Conservation (phyloP, 2,329 filamentous ascomycete species). For the Curvularia lunata region DNA sequence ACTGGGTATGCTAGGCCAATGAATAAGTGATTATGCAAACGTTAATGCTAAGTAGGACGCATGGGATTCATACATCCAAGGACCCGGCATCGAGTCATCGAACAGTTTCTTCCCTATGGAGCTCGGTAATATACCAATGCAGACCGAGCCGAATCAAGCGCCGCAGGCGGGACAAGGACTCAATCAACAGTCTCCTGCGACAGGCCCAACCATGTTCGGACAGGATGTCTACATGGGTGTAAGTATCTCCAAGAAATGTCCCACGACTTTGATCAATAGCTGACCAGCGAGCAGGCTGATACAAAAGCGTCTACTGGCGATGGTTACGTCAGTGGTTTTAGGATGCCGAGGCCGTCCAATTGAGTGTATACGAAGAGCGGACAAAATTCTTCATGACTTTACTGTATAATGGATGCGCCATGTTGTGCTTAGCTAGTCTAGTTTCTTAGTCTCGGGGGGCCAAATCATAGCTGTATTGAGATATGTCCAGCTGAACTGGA, state of each 20-base stretch:
- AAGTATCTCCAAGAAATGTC: constrained; percentile 24
- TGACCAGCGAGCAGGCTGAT: constrained; percentile 35
- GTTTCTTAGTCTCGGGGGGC: neutral
- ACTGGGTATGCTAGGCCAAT: constrained; percentile 62
- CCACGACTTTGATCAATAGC: constrained; percentile 1
- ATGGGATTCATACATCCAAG: constrained; percentile 73
- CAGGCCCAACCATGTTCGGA: constrained; percentile 37
- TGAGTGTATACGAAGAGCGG: neutral
- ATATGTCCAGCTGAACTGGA: constrained; percentile 12
- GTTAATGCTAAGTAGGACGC: constrained; percentile 54
- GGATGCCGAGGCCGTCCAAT: constrained; percentile 32
- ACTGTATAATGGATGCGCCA: constrained; percentile 4
- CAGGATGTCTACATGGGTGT: constrained; percentile 51
- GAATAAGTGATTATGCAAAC: neutral
- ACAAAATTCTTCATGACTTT: constrained; percentile 1
- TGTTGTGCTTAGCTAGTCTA: neutral
- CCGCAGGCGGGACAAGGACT: constrained; percentile 25
- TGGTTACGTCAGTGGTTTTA: constrained; percentile 39
- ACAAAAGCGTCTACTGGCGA: constrained; percentile 32
- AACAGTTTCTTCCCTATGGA: constrained; percentile 56
- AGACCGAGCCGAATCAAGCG: constrained; percentile 33
- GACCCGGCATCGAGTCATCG: constrained; percentile 54
- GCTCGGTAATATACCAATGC: constrained; percentile 42
- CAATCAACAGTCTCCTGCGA: constrained; percentile 23
- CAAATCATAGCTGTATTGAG: constrained; percentile 1